Base-by-base conservation (phyloP, 495 filamentous ascomycete species). In the Neurospora sp. region DNA sequence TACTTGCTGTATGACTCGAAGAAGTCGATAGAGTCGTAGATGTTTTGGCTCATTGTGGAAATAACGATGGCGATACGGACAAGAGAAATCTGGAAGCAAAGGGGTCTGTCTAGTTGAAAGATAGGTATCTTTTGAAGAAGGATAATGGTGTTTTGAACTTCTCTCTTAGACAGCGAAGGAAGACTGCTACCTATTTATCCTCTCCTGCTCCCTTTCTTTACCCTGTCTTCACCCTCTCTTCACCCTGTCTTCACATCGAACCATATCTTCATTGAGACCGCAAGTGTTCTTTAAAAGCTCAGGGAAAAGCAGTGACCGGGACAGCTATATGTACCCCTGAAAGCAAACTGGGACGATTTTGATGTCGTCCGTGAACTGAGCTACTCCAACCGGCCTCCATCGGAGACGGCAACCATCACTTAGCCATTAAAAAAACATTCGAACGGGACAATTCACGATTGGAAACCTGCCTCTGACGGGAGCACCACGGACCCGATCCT, bases 1-100 rank as follows among this genome's bases (percentile, higher is more conserved):
- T 82, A 76, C 37, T 78, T 69, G 68, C 79, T 75, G 72, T 84
- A 84, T 74, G 75, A 76, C 66, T 79, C 73, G 73, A 82, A 81
- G 75, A 83, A 81, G 37, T 71, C 74, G 10, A 76, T 44, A 31
- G 74, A 73, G 31, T 83, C 82, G 73, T 83, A 83, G 70, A 82
- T 77, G 73, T 83, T 81, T 72, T 82, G 80, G 40, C 79, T 74
- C 79, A 81, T 80, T n/a, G 48, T 75, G 42, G 61, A 14, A 18
- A 7, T 7, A 6, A 22, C 20, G 2, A 31, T 16, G 27, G 27
- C 3, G 14, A 3, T 61, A 61, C 9, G 14, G 22, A 4, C 12
- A 35, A 61, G 27, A 61, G 27, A 61, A 35, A 4, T 22, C 5
- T 9, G 2, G 46, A 6, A 2, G 11, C 20, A 53, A 53, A 53